Base-by-base conservation (phyloP, 805 yeast genomes). In the Yarrowia osloensis region DNA sequence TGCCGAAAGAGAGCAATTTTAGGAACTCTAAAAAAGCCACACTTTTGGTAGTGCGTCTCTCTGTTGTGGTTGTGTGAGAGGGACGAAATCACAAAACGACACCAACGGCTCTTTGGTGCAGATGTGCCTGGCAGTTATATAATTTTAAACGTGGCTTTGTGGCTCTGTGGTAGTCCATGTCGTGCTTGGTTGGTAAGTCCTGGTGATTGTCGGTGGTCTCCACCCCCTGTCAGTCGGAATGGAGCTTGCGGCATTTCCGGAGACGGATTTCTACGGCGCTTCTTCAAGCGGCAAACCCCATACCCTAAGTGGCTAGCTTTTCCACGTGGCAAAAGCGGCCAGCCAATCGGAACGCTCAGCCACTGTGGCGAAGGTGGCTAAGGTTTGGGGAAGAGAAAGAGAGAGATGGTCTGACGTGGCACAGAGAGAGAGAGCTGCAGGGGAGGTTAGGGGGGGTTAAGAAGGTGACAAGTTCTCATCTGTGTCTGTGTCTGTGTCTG, bases 301-400 rank as follows among this genome's bases (percentile, higher is more conserved):
- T 35, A 26, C 61, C 61, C 61, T 37, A 35, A 37, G 44, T 54
- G 61, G 61, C 61, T 35, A 54, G 11, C 31, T 35, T 35, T 26
- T 52, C 31, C 59, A 52, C 59, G 59, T 52, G 59, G 40, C 39
- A 17, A 7, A 6, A 1, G 39, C 19, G 9, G 17, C 42, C 21
- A 33, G 59, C 59, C 57, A 50, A 50, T 50, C 57, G 54, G 54
- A 49, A 12, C n/a, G 24, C 33, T 17, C 28, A 8, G 39, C 39
- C 57, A 50, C 28, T 50, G 57, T 50, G 57, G 57, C 57, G 40
- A 49, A 17, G 31, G 55, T 50, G 55, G 55, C 55, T 19, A 50
- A 50, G 52, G 52, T 47, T 47, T 47, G 21, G 15, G 3, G 7
- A 1, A 4, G 39, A 33, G 4, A 33, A 33, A n/a, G n/a, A n/a